Conservation (phyloP, 352 stramenopile genomes). For the Globisporangium ultimum region DNA sequence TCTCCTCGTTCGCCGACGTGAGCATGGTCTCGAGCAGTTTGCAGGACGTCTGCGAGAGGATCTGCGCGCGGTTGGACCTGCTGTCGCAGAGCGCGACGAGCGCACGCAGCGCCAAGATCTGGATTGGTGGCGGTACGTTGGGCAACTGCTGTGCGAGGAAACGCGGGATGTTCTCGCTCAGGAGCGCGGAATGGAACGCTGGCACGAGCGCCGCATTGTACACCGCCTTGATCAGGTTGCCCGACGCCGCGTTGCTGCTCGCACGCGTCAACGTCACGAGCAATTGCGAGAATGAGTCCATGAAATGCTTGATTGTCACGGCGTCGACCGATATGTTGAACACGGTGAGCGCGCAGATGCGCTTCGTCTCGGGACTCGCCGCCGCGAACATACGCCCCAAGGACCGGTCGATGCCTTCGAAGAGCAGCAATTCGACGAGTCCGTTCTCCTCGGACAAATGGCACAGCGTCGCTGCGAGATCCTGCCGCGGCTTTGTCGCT, state of each 20-base stretch:
- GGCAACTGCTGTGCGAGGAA: constrained; percentile 50
- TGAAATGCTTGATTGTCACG: constrained; percentile 56
- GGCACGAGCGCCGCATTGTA: constrained; percentile 65
- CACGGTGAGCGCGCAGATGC: constrained; percentile 59
- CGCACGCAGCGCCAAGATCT: constrained; percentile 43
- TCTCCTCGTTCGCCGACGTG: constrained; percentile 24
- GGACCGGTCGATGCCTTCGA: constrained; percentile 66
- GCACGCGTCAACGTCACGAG: constrained; percentile 29
- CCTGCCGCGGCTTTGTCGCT: constrained; percentile 30
- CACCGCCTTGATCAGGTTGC: constrained; percentile 61
- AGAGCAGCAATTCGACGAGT: constrained; percentile 53
- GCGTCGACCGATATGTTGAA: constrained; percentile 71
- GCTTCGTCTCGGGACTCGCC: constrained; percentile 54
- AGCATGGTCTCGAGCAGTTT: constrained; percentile 49
- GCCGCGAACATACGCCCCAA: constrained; percentile 44
- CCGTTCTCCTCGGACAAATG: constrained; percentile 62
- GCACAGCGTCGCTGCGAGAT: constrained; percentile 62
- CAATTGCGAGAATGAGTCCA: constrained; percentile 59
- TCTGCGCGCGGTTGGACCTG: constrained; percentile 37
- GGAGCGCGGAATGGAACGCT: constrained; percentile 50
- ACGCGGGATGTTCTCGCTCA: constrained; percentile 63
- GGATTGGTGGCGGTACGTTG: constrained; percentile 28
- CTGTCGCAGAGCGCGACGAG: constrained; percentile 53
- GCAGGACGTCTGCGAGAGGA: constrained; percentile 50
- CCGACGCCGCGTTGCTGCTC: constrained; percentile 17